Conservation (phyloP, 352 stramenopile genomes). For the Pythium aristosporum region DNA sequence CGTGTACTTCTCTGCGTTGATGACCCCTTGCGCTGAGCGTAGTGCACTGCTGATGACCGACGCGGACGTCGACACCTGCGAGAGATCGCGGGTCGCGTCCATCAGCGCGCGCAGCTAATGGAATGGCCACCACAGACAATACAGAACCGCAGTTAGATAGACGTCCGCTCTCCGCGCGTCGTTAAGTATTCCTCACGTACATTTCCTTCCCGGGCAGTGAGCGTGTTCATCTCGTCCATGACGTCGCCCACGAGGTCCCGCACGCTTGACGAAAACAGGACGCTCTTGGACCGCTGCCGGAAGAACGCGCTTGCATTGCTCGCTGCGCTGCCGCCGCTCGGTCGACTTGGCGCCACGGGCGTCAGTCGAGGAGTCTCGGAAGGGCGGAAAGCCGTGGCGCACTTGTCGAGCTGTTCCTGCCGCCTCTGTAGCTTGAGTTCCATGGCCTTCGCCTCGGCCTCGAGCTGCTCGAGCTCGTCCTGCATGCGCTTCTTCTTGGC, state of each 20-base stretch:
- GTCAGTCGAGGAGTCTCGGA: slow-evolving; percentile 16
- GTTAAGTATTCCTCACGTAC: slow-evolving; percentile 22
- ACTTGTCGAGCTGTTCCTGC: slow-evolving; percentile 57
- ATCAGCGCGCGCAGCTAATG: slow-evolving; percentile 58
- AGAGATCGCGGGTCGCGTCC: slow-evolving; percentile 60
- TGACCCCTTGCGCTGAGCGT: slow-evolving; percentile 44
- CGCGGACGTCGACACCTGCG: slow-evolving; percentile 47
- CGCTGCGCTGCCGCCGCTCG: background rate
- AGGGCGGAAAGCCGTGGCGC: slow-evolving; percentile 30
- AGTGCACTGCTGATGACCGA: slow-evolving; percentile 60
- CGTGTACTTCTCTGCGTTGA: slow-evolving; percentile 58
- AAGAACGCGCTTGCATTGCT: slow-evolving; percentile 18
- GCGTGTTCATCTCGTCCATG: slow-evolving; percentile 46
- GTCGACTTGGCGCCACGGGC: slow-evolving; percentile 1
- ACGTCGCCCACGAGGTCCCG: slow-evolving; percentile 57
- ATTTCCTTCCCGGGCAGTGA: slow-evolving; percentile 48
- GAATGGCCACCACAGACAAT: background rate
- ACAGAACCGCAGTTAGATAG: background rate
- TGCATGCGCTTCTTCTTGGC: slow-evolving; percentile 36
- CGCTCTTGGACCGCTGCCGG: slow-evolving; percentile 44
- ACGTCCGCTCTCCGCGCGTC: background rate
- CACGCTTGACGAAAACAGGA: slow-evolving; percentile 44
- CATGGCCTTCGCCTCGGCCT: slow-evolving; percentile 41
- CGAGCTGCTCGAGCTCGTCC: slow-evolving; percentile 32
- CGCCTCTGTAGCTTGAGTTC: slow-evolving; percentile 46